Base-by-base conservation (phyloP, 176 grass and related monocot species). In the Triticum urartu region DNA sequence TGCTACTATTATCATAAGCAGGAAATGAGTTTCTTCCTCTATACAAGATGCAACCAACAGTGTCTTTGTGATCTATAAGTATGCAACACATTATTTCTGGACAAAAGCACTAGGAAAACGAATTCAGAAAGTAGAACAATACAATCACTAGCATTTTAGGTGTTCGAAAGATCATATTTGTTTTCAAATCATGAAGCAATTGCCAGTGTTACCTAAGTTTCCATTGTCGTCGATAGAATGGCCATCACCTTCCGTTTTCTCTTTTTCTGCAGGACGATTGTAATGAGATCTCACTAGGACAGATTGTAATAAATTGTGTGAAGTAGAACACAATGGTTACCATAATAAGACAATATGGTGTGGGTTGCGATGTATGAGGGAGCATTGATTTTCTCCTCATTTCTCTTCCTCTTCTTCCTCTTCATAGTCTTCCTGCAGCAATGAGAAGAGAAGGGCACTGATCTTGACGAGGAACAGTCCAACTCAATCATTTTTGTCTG, bases 401-500 rank as follows among this genome's bases (percentile, higher is more conserved):
- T 90, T 90, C 65, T 91, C 78, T 89, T 98, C 88, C 96, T 94
- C 54, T 86, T 98, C 72, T 66, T 91, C 82, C 96, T 86, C 68
- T 95, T 92, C 96, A 98, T 95, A 59, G 90, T 92, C 88, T 86
- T 98, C 81, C 84, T 89, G 65, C 50, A 77, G 79, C 78, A 91
- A 62, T 81, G 87, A 79, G 83, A 94, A 34, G 88, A 83, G 50
- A 95, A 89, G 72, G 93, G 95, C 63, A 95, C 90, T 79, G 92
- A 88, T 85, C 95, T 89, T 0, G 95, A 98, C 18, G 92, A 87
- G 72, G 96, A 98, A 80, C 87, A 90, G 80, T 94, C 96, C 79
- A 95, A 86, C 75, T 95, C 96, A 25, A 95, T 94, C 85, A 95
- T 98, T 93, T 92, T 98, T 80, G 92, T 84, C 52, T 94, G 93